Base-by-base conservation (phyloP, 192 early-diverging fungal species). In the Coemansia sp. region DNA sequence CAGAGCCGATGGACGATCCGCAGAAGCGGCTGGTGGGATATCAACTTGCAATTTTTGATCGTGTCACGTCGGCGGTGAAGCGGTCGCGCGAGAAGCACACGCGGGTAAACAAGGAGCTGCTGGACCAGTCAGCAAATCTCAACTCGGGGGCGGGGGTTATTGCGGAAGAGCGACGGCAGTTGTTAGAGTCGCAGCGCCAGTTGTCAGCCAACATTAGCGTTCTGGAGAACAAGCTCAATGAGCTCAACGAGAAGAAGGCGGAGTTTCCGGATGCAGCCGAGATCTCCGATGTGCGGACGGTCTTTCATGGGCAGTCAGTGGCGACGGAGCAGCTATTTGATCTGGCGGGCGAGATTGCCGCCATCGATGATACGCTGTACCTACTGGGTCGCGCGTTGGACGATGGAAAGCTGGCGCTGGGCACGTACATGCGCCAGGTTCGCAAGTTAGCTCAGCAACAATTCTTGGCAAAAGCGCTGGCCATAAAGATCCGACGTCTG, bases 331-430 rank as follows among this genome's bases (percentile, higher is more conserved):
- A 96, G 93, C 83, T 97, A 51, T 90, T 94, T 64, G 92, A 94
- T 19, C 67, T 93, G 71, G 88, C 95, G 2, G 93, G 91, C 23
- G 94, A 95, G 59, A 94, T 95, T 57, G 88, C 91, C 53, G 93
- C 94, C 0, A 88, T 94, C 42, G 92, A 94, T 56, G 95, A 97
- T 63, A 87, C 91, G 6, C 85, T 95, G 51, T 95, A 95, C 69
- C 85, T 88, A 30, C 75, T 97, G 51, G 86, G 89, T 21, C 86
- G 89, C 67, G 93, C 94, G 5, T 74, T 97, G 42, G 89, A 87
- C 64, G 86, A 85, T 46, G 90, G 93, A 57, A 80, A 79, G 57
- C 85, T 97, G 50, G 86, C 92, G 10, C 64, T 92, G 23, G 68
- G 75, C 25, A 84, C 84, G 1, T 97, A 90, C 64, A 88, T 95